Evolutionary conservation across 805 yeast genomes (phyloP).

Genomic region (Middelhovenomyces tepae): DNA sequence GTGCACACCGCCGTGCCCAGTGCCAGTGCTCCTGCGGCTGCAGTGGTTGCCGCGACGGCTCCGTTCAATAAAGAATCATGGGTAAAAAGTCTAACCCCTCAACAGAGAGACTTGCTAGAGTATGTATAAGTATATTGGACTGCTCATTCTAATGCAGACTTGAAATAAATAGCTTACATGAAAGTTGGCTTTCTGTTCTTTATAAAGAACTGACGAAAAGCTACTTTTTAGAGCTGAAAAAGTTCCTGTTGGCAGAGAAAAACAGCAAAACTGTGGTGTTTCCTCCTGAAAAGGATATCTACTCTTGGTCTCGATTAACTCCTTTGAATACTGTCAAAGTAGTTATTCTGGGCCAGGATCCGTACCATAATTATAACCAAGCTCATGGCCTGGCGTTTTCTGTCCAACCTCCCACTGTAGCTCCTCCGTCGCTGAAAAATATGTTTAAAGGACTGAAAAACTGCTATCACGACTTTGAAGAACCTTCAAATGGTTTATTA

Average conservation of each 20-base stretch:
- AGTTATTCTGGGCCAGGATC: constrained; percentile 89
- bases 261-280: constrained; percentile 45
- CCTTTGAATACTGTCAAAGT: constrained; percentile 69
- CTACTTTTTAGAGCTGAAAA: constrained; percentile 67
- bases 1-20: constrained; percentile 4
- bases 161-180: constrained; percentile 65
- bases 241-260: constrained; percentile 45
- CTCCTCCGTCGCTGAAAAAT: constrained; percentile 83
- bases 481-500: constrained; percentile 58
- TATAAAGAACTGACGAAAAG: constrained; percentile 72
- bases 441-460: constrained; percentile 69
- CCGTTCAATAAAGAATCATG: constrained; percentile 44
- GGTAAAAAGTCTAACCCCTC: constrained; percentile 39
- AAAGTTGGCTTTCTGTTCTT: constrained; percentile 67
- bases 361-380: constrained; percentile 85
- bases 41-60: constrained; percentile 3
- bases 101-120: constrained; percentile 42
- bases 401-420: constrained; percentile 72
- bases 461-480: constrained; percentile 60
- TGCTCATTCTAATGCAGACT: constrained; percentile 10
- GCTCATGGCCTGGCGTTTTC: constrained; percentile 97
- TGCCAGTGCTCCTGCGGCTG: constrained; percentile 7
- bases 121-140: constrained; percentile 12
- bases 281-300: constrained; percentile 70
- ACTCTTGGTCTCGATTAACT: constrained; percentile 86